These are phyloP conservation scores for Suillus bovinus DNA, from an alignment of 768 basidiomycete genomes.

Conservation along the genomic window DNA sequence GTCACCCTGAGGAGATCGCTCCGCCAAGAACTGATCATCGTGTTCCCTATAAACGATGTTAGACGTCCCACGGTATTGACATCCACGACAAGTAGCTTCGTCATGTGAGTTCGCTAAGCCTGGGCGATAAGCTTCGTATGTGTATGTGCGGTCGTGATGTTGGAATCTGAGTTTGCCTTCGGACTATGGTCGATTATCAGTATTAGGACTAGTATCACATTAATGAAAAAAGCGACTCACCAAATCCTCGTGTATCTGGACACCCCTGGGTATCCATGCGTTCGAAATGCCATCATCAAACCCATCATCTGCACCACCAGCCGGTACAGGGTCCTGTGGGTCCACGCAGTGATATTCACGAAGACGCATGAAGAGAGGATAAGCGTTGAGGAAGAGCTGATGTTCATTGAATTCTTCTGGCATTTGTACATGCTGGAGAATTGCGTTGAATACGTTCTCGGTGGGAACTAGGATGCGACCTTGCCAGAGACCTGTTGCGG, in stretches of 20 bases:
- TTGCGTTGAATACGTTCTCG: conserved; percentile 12
- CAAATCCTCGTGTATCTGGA: conserved; percentile 16
- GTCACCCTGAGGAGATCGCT: background rate
- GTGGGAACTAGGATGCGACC: conserved; percentile 58
- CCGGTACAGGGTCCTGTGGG: conserved; percentile 34
- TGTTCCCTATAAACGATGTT: conserved; percentile 27
- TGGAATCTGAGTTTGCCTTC: conserved; percentile 1
- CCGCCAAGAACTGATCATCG: background rate
- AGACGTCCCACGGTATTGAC: conserved; percentile 26
- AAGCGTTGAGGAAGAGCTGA: conserved; percentile 37
- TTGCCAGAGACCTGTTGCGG: conserved; percentile 59
- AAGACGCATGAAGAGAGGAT: conserved; percentile 60
- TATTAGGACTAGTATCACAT: background rate
- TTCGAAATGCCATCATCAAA: conserved; percentile 41
- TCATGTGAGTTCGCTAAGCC: conserved; percentile 44
- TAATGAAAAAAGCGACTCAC: conserved; percentile 18
- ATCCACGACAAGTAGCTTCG: conserved; percentile 37
- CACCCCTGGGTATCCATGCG: conserved; percentile 39
- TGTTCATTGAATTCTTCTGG: conserved; percentile 36
- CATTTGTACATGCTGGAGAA: conserved; percentile 25
- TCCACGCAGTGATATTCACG: conserved; percentile 54
- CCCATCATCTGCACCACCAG: conserved; percentile 20
- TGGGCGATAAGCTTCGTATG: conserved; percentile 44
- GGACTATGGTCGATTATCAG: background rate
- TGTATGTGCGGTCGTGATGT: conserved; percentile 18